phyloP scores from a whole-genome alignment of 2,329 filamentous ascomycete species.

The Xylaria polymorpha region DNA sequence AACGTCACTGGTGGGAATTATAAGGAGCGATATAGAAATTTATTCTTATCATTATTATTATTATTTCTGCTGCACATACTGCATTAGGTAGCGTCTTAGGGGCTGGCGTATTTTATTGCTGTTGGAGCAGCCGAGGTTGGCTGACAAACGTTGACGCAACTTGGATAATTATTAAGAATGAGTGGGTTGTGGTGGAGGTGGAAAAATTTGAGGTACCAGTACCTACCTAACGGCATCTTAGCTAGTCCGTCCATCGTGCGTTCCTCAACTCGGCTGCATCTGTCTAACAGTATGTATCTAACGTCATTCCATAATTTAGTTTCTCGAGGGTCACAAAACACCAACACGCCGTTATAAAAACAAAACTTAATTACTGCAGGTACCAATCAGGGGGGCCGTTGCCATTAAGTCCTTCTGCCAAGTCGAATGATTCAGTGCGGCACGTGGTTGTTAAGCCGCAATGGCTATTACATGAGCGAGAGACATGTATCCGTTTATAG shows the following conservation, averaged over 20 bases:
- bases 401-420: not conserved
- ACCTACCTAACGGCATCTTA: constrained; percentile 15
- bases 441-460: not conserved
- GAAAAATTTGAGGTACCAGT: constrained; percentile 12
- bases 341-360: too few species aligned
- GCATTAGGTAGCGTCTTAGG: not conserved
- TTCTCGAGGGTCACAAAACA: too few species aligned
- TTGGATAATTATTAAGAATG: not conserved
- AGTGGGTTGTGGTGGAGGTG: not conserved
- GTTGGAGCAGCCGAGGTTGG: not conserved
- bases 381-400: not conserved
- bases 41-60: too few species aligned
- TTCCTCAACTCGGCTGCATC: constrained; percentile 18
- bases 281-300: not conserved
- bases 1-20: too few species aligned
- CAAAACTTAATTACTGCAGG: not conserved
- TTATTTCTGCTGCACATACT: too few species aligned
- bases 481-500: not conserved
- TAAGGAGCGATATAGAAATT: too few species aligned
- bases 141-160: constrained; percentile 14
- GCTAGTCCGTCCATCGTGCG: not conserved
- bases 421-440: not conserved
- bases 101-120: not conserved
- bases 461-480: constrained; percentile 1
- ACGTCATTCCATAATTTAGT: too few species aligned